Evolutionary conservation across 1,139 yeast genomes (phyloP), one percentile per base, ranked within the genome.

Genomic region (Pichia sp.): DNA sequence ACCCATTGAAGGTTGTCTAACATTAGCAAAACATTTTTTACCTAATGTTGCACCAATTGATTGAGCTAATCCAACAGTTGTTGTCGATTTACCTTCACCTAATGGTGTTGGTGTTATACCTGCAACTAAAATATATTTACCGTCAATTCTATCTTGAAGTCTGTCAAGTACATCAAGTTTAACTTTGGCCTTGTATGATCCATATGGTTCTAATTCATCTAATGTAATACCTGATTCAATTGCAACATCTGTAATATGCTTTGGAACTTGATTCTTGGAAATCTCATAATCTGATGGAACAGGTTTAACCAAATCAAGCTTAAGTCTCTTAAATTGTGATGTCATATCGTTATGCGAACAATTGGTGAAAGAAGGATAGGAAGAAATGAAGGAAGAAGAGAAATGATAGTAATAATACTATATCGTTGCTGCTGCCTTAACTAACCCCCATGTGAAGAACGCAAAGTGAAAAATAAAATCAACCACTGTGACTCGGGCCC

Each of bases 101-200:
- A 91, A 74, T 31, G 98, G 98, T 18, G 98, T 91, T 46, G 98
- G 98, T 3, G 98, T 91, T 60, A 91, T 91, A 64, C 98, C 98
- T 9, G 97, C 85, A 36, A 91, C 97, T 48, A 91, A 74, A 42
- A 91, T 79, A 64, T 89, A 91, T 61, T 86, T 84, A 62, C 97
- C 98, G 60, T 86, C 75, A 52, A 70, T 69, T 57, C 82, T 78
- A 54, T 69, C 63, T 51, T 69, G 59, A 54, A 86, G 69, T 64
- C 96, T 77, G 48, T 85, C 81, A 53, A 86, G 72, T 44, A 84
- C 69, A 44, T 78, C 74, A 47, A 89, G 71, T 45, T 79, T 79
- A 46, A 89, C 89, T 71, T 91, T 91, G 51, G 95, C 98, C 70
- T 91, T 91, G 70, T 80, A 79, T 40, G 86, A 74, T 8, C 98